Base-by-base conservation (phyloP, 23 red algal species). In the Pyropia haitanensis region DNA sequence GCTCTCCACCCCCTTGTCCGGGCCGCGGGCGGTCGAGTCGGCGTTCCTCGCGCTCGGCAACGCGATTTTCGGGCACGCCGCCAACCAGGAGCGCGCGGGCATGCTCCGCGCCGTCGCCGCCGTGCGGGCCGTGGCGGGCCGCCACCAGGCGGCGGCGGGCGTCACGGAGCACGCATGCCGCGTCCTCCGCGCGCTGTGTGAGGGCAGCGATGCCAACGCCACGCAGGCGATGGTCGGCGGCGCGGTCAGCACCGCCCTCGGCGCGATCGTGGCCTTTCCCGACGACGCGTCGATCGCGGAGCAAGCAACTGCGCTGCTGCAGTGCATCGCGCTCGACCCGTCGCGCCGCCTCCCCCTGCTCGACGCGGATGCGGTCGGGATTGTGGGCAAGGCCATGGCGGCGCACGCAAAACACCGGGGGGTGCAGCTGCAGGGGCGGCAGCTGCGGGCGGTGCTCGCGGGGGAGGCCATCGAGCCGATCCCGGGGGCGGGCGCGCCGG, bases 101-200 rank as follows among this genome's bases (percentile, higher is more conserved):
- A 54, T 58, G 60, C 64, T 64, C 52, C 71, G 75, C 2, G 73
- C 72, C 20, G 78, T 89, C 1, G 3, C 27, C 2, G 65, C 63
- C 39, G 71, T 81, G 15, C 70, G 79, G 50, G 58, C 51, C 33
- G 84, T 49, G 32, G 57, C 77, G 32, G 73, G 79, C 21, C 21
- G 55, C 18, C 56, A 89, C 32, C 33, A 65, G 44, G 52, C 64
- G 15, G 70, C 34, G 32, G 51, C 62, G 17, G 59, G 29, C 1
- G 68, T 89, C 22, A 72, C 79, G 62, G 84, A 89, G 51, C 76
- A 89, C 50, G 84, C 71, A 8, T 89, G 84, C 31, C 67, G 84
- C 18, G 84, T 81, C 28, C 73, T 89, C 17, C 27, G 84, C 3
- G 77, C 76, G 50, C 65, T 89, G 18, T 60, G 64, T 3, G 84